Conservation (phyloP, 208 protist genomes). For the Acanthamoeba triangularis region DNA sequence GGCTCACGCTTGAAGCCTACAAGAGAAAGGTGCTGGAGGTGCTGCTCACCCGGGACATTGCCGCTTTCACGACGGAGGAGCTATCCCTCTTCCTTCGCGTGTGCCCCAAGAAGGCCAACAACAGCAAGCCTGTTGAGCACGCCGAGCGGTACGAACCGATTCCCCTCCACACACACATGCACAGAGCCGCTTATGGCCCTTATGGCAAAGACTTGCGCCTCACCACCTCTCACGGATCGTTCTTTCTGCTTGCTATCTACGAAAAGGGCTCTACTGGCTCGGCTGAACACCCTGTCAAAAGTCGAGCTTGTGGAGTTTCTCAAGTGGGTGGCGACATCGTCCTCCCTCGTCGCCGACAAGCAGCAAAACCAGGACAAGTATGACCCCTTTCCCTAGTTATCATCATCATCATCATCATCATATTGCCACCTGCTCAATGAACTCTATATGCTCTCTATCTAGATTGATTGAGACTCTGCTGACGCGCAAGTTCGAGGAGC, state of each 20-base stretch:
- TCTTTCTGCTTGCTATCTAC: background rate
- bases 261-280: background rate
- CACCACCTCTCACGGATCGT: background rate
- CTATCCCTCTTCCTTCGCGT: slow-evolving; percentile 25
- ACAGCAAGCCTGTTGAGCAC: slow-evolving; percentile 48
- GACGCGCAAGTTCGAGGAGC: slow-evolving; percentile 18
- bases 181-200: too few species aligned
- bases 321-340: slow-evolving; percentile 14
- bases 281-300: background rate
- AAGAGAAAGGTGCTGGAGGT: slow-evolving; percentile 18
- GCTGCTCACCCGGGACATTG: slow-evolving; percentile 9
- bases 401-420: too few species aligned
- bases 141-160: slow-evolving; percentile 33
- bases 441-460: background rate
- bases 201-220: too few species aligned
- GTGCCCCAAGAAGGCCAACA: slow-evolving; percentile 40
- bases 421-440: background rate
- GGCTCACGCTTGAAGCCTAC: background rate
- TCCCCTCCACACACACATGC: too few species aligned
- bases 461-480: background rate
- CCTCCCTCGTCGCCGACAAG: slow-evolving; percentile 7
- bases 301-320: background rate
- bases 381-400: too few species aligned
- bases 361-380: slow-evolving; percentile 54
- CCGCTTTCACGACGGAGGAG: slow-evolving; percentile 28